Percentiles rank a stretch among this genome's conserved stretches.
Evolutionary conservation across 2,329 filamentous ascomycete species (phyloP).

Genomic region (Aspergillus sp.): DNA sequence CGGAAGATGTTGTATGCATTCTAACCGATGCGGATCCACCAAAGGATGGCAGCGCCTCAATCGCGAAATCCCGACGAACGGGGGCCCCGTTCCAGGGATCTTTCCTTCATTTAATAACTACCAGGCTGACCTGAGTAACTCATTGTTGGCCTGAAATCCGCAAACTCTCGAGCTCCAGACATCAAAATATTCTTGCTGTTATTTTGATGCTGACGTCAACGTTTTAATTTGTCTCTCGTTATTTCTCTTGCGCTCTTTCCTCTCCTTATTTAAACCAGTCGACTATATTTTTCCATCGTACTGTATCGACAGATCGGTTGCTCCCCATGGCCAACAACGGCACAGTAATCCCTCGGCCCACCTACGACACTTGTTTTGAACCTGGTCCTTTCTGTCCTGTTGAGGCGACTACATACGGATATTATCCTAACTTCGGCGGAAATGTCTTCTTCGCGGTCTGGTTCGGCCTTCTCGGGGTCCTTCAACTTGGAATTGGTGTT

Average conservation of each 20-base stretch:
- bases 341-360: background rate
- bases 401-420: conserved; percentile 52
- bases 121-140: background rate
- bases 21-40: conserved; percentile 9
- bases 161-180: background rate
- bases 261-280: background rate
- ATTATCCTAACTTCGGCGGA: conserved; percentile 52
- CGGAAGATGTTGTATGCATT: background rate
- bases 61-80: background rate
- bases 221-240: background rate
- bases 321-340: background rate
- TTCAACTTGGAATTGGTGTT: conserved; percentile 52
- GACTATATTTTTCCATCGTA: background rate
- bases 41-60: conserved; percentile 1
- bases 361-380: conserved; percentile 30
- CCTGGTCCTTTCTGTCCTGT: conserved; percentile 44
- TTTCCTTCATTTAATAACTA: no score
- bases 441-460: conserved; percentile 55
- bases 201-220: background rate
- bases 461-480: conserved; percentile 50
- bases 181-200: background rate
- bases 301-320: background rate
- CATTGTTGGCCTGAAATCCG: background rate
- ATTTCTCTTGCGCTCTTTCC: background rate
- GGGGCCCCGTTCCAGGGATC: background rate